Evolutionary conservation across 2,329 filamentous ascomycete genomes (phyloP).

Genomic region (Fusarium aywerte): DNA sequence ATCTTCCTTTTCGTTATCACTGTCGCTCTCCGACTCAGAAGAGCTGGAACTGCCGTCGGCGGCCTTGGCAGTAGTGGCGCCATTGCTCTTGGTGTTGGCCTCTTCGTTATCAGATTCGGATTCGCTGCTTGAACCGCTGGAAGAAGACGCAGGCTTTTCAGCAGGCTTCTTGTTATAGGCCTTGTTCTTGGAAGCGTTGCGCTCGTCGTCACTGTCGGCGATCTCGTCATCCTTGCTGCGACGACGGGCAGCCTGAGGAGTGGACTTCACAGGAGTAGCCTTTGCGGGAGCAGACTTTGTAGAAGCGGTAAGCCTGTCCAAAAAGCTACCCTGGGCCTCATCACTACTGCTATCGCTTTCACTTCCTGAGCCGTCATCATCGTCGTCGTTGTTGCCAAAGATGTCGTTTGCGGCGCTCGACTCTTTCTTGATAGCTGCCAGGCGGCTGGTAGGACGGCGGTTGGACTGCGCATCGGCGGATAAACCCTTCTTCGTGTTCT

Average conservation of each 20-base stretch:
- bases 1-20: slow-evolving; percentile 46
- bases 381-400: slow-evolving; percentile 49
- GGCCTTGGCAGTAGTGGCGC: slow-evolving; percentile 21
- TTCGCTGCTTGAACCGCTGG: slow-evolving; percentile 45
- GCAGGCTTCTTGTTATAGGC: slow-evolving; percentile 27
- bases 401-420: slow-evolving; percentile 43
- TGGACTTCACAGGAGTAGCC: slow-evolving; percentile 29
- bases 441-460: slow-evolving; percentile 43
- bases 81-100: slow-evolving; percentile 39
- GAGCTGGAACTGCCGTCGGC: slow-evolving; percentile 42
- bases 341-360: slow-evolving; percentile 43
- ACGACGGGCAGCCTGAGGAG: slow-evolving; percentile 33
- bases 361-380: slow-evolving; percentile 48
- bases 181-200: slow-evolving; percentile 45
- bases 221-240: slow-evolving; percentile 54
- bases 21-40: slow-evolving; percentile 47
- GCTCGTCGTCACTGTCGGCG: slow-evolving; percentile 57
- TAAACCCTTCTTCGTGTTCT: slow-evolving; percentile 52
- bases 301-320: slow-evolving; percentile 48
- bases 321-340: slow-evolving; percentile 44
- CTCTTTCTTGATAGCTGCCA: slow-evolving; percentile 49
- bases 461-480: slow-evolving; percentile 51
- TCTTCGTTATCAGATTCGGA: slow-evolving; percentile 46
- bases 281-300: slow-evolving; percentile 28
- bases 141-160: slow-evolving; percentile 26